Base-by-base conservation (phyloP, 352 stramenopile genomes). In the Globisporangium okanoganense region DNA sequence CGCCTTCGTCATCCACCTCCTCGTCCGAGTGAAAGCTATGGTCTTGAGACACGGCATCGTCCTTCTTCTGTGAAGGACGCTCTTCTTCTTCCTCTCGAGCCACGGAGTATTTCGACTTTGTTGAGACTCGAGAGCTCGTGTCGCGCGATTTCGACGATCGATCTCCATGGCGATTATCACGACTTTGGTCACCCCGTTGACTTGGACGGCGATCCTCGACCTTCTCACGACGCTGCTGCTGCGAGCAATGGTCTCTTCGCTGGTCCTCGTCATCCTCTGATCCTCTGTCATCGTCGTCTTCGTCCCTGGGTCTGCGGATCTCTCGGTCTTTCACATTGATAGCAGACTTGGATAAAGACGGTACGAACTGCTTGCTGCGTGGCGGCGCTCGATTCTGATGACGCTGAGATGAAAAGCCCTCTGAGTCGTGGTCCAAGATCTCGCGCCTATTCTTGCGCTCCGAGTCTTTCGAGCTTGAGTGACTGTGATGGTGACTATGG, bases 381-480 rank as follows among this genome's bases (percentile, higher is more conserved):
- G 56, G 27, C 36, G 56, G 27, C 3, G 18, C 40, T 57, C 13
- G 47, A 53, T 64, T 43, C 61, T 44, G 69, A 61, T 25, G 25
- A 18, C 18, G 62, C n/a, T 58, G 58, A 2, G 12, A 27, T 5
- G 66, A 63, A 2, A 45, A 18, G 43, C 73, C 69, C 10, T 52
- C 55, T 8, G 68, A 80, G 35, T 61, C 66, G 5, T 62, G 45
- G 35, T 82, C 75, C 10, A 72, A 82, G 13, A 71, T 45, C 7
- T 80, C 74, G 1, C 74, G 76, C 41, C 54, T 77, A 25, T 24
- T 66, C 59, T 54, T 71, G 56, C 29, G 66, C 51, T 68, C 48
- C 5, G 65, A 51, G 50, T 57, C 27, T 56, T 52, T 53, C 41
- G 10, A 27, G 41, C 41, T n/a, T 24, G 35, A 53, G 27, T 61